Evolutionary conservation across 352 stramenopile genomes (phyloP), one percentile per base, ranked within the genome.

Genomic region (Aphanomyces stellatus): DNA sequence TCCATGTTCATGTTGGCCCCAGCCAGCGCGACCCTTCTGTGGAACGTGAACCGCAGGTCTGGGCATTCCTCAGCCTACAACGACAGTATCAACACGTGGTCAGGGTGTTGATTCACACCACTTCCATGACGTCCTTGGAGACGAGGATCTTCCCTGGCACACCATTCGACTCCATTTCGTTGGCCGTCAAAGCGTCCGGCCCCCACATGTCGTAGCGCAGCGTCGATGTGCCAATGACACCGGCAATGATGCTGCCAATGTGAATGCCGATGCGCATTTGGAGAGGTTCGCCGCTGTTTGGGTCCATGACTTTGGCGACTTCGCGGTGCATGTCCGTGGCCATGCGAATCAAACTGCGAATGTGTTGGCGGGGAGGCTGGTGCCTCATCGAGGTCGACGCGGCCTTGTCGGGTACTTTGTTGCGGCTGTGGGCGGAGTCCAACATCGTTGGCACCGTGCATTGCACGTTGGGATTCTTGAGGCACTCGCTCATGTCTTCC

Each of bases 131-230:
- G 51, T 89, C 73, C 2, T 79, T 78, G 42, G 84, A 92, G 64
- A 94, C 84, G 11, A 94, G 74, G 49, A 82, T 92, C 35, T 81
- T 85, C 57, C 90, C 85, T 0, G 87, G 85, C 15, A 91, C 78
- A 34, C 87, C 80, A 55, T 94, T 91, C 6, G 80, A 89, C 69
- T 96, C 87, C 15, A 96, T 77, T 42, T 91, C 83, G 53, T 96
- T 94, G 8, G 82, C 87, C 0, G 83, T 93, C 8, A 94, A 75
- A 0, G 84, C 85, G 31, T 94, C 85, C 0, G 84, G 82, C 0
- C 87, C 85, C 87, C 85, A 95, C 82, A 94, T 95, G 53, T 95
- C 87, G 69, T 93, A 95, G 13, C 85, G 84, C 22, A 95, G 60
- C n/a, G 84, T 94, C 1, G 81, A 88, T 2, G 85, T 93, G 34